Evolutionary conservation across 1,139 yeast genomes (phyloP).

Genomic region (Kluyveromyces sp.): DNA sequence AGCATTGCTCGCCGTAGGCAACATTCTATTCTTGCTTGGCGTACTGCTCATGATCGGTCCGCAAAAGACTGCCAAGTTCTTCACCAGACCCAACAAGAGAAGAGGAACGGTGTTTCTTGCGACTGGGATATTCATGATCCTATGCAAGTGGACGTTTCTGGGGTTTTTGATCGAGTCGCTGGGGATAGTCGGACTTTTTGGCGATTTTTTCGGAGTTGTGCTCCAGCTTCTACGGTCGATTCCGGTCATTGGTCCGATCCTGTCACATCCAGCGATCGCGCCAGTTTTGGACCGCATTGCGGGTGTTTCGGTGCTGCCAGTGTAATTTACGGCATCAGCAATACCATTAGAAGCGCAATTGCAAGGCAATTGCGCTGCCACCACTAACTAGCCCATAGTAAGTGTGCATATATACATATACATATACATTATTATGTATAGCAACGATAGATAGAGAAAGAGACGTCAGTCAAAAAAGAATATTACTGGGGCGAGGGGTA

Average conservation of each 20-base stretch:
- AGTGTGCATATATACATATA: too few species aligned
- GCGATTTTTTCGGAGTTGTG: slow-evolving; percentile 85
- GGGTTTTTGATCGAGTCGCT: slow-evolving; percentile 81
- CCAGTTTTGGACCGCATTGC: slow-evolving; percentile 64
- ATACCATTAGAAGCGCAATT: neutral
- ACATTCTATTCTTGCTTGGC: slow-evolving; percentile 72
- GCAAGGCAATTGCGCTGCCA: too few species aligned
- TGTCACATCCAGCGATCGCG: slow-evolving; percentile 75
- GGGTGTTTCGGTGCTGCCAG: slow-evolving; percentile 58
- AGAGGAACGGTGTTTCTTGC: slow-evolving; percentile 79
- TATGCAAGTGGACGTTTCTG: slow-evolving; percentile 67
- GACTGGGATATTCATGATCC: slow-evolving; percentile 66
- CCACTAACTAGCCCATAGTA: too few species aligned
- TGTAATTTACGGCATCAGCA: slow-evolving; percentile 26
- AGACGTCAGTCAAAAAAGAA: too few species aligned
- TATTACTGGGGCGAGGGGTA: too few species aligned
- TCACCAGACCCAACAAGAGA: slow-evolving; percentile 78
- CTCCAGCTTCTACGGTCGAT: slow-evolving; percentile 82
- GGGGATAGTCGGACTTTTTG: slow-evolving; percentile 85
- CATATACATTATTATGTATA: too few species aligned
- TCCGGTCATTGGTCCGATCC: slow-evolving; percentile 80
- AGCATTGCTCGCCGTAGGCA: slow-evolving; percentile 83
- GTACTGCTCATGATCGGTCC: slow-evolving; percentile 81
- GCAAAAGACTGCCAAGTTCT: slow-evolving; percentile 72
- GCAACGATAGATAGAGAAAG: too few species aligned